Evolutionary conservation across 1,139 yeast genomes (phyloP).

Genomic region (Pichia norvegensis): DNA sequence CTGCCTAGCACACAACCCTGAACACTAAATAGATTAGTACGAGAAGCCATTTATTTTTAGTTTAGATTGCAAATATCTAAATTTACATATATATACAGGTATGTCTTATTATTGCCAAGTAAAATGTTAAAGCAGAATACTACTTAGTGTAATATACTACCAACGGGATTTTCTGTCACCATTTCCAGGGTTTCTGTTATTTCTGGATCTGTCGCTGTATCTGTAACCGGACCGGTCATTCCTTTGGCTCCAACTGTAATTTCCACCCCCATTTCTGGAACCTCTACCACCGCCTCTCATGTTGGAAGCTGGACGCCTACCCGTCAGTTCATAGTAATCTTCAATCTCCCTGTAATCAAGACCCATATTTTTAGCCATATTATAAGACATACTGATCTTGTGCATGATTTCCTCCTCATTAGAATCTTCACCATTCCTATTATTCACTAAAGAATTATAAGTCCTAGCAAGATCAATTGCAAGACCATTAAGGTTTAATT

Average conservation of each 20-base stretch:
- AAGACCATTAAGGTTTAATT: constrained; percentile 17
- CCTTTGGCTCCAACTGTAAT: not conserved
- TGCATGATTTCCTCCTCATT: constrained; percentile 6
- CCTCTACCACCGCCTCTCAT: constrained; percentile 11
- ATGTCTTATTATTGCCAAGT: not conserved
- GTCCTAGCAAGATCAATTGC: constrained; percentile 15
- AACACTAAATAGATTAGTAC: not conserved
- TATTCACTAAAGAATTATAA: constrained; percentile 10
- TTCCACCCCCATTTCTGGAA: not conserved
- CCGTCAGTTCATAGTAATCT: constrained; percentile 13
- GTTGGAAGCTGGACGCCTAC: constrained; percentile 11
- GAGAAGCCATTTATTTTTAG: not conserved
- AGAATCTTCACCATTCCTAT: not conserved
- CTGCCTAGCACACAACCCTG: not conserved
- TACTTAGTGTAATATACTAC: not conserved
- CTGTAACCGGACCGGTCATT: constrained; percentile 10
- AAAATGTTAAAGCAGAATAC: not conserved
- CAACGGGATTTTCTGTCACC: constrained; percentile 10
- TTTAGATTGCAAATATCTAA: not conserved
- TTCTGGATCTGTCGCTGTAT: constrained; percentile 2
- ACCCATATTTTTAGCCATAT: constrained; percentile 13
- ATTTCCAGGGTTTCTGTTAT: constrained; percentile 11
- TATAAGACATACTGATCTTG: constrained; percentile 10
- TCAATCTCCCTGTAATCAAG: constrained; percentile 11
- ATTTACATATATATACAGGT: not conserved